These are phyloP conservation scores for Beauveria scarabaeidicola DNA, from an alignment of 2,329 filamentous ascomycete species.

Conservation along the genomic window DNA sequence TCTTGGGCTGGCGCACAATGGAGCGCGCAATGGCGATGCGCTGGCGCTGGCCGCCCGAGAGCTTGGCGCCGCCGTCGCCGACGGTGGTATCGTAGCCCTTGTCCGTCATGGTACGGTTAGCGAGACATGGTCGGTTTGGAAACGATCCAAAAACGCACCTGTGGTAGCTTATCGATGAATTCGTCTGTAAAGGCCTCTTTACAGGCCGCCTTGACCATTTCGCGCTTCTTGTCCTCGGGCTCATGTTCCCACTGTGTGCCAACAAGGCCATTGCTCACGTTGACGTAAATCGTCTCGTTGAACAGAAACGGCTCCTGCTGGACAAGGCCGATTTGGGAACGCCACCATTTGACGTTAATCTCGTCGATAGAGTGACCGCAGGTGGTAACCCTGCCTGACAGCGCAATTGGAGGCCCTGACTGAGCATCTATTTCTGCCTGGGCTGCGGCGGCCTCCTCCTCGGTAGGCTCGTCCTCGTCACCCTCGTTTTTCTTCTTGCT, in stretches of 20 bases:
- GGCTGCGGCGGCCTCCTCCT: slow-evolving; percentile 22
- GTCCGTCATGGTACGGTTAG: slow-evolving; percentile 9
- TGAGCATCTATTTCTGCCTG: slow-evolving; percentile 22
- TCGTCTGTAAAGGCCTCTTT: slow-evolving; percentile 61
- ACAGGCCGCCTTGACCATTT: slow-evolving; percentile 56
- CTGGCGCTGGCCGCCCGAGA: slow-evolving; percentile 73
- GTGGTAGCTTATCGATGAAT: slow-evolving; percentile 56
- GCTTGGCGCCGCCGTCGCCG: slow-evolving; percentile 67
- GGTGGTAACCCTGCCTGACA: slow-evolving; percentile 41
- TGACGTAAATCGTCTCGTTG: slow-evolving; percentile 55
- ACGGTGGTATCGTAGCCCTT: slow-evolving; percentile 68
- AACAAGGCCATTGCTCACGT: slow-evolving; percentile 52
- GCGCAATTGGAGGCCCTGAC: slow-evolving; percentile 34
- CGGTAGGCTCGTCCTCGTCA: slow-evolving; percentile 20
- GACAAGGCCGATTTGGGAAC: slow-evolving; percentile 54
- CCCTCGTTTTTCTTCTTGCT: slow-evolving; percentile 22
- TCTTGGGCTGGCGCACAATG: slow-evolving; percentile 55
- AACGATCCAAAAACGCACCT: slow-evolving; percentile 25
- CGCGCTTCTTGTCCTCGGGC: slow-evolving; percentile 44
- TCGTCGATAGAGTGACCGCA: slow-evolving; percentile 45
- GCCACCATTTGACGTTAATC: slow-evolving; percentile 56
- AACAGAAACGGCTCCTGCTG: slow-evolving; percentile 63
- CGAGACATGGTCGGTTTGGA: not conserved
- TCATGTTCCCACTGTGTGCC: slow-evolving; percentile 45
- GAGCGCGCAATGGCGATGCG: slow-evolving; percentile 62